phyloP scores from a whole-genome alignment of 169 alveolate genomes.

The Pseudocohnilembus persalinus region DNA sequence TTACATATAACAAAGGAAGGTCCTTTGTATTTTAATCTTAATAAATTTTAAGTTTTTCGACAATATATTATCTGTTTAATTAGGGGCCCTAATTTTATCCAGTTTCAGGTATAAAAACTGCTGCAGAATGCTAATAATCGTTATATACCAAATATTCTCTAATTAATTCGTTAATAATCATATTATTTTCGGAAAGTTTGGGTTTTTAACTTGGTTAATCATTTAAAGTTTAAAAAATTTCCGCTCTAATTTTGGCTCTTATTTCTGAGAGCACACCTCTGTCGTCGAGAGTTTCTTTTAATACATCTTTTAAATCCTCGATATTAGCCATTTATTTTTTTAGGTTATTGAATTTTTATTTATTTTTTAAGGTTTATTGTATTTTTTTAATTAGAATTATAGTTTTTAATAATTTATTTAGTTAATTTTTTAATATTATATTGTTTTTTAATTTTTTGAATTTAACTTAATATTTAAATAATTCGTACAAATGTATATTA shows the following conservation, averaged over 20 bases:
- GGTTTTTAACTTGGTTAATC: slow-evolving; percentile 67
- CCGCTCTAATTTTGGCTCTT: slow-evolving; percentile 80
- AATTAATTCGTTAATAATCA: slow-evolving; percentile 84
- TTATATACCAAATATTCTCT: slow-evolving; percentile 82
- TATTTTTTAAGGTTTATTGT: background rate
- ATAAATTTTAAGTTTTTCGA: slow-evolving; percentile 46
- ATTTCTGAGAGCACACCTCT: slow-evolving; percentile 76
- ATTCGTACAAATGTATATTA: too few species aligned
- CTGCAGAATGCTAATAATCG: slow-evolving; percentile 67
- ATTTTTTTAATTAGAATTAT: too few species aligned
- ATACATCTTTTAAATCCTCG: slow-evolving; percentile 77
- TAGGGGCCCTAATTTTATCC: slow-evolving; percentile 78
- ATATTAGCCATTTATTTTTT: slow-evolving; percentile 68
- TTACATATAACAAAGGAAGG: slow-evolving; percentile 49
- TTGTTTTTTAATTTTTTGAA: too few species aligned
- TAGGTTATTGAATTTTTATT: slow-evolving; percentile 19
- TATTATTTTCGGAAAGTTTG: slow-evolving; percentile 71
- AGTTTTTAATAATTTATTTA: too few species aligned
- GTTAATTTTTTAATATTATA: too few species aligned
- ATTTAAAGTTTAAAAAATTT: slow-evolving; percentile 79
- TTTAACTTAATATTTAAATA: too few species aligned
- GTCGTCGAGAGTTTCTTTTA: slow-evolving; percentile 79
- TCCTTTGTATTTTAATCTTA: slow-evolving; percentile 39
- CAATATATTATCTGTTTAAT: slow-evolving; percentile 59
- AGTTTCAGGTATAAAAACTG: slow-evolving; percentile 80